Conservation (phyloP, 2,329 filamentous ascomycete genomes). For the Colletotrichum sp. region DNA sequence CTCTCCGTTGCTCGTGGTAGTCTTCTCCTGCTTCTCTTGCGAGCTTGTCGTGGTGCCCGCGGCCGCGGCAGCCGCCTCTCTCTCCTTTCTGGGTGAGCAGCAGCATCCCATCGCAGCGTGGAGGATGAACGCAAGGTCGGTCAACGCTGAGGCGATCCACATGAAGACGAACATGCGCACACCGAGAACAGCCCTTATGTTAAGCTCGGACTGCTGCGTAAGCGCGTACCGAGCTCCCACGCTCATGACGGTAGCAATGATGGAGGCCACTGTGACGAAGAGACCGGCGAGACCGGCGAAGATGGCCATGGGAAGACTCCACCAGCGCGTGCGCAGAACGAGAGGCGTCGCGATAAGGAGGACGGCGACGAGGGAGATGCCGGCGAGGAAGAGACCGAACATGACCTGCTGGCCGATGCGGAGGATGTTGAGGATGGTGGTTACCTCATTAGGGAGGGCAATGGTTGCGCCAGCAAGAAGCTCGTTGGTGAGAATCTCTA, state of each 20-base stretch:
- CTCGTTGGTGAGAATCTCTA: constrained; percentile 80
- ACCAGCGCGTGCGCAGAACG: constrained; percentile 58
- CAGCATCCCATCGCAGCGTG: constrained; percentile 83
- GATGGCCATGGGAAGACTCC: constrained; percentile 71
- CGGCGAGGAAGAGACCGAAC: constrained; percentile 86
- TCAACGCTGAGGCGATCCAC: constrained; percentile 79
- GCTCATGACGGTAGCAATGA: constrained; percentile 85
- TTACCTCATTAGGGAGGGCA: constrained; percentile 76
- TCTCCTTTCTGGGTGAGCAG: constrained; percentile 42
- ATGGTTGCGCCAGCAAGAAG: constrained; percentile 84
- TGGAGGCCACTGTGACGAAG: constrained; percentile 70
- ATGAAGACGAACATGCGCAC: constrained; percentile 83
- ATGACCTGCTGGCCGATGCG: constrained; percentile 80
- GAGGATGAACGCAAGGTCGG: constrained; percentile 72
- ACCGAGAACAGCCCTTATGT: constrained; percentile 76
- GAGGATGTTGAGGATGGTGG: constrained; percentile 76
- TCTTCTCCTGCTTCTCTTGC: constrained; percentile 9
- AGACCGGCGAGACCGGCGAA: constrained; percentile 72
- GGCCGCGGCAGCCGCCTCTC: not conserved
- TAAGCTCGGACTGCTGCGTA: constrained; percentile 72
- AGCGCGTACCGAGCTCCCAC: constrained; percentile 81
- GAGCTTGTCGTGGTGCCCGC: not conserved
- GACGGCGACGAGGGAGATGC: constrained; percentile 71
- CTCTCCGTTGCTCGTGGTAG: constrained; percentile 1
- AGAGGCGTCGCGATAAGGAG: constrained; percentile 71